Base-by-base conservation (phyloP, 257 asterid species). In the Penstemon davidsonii region DNA sequence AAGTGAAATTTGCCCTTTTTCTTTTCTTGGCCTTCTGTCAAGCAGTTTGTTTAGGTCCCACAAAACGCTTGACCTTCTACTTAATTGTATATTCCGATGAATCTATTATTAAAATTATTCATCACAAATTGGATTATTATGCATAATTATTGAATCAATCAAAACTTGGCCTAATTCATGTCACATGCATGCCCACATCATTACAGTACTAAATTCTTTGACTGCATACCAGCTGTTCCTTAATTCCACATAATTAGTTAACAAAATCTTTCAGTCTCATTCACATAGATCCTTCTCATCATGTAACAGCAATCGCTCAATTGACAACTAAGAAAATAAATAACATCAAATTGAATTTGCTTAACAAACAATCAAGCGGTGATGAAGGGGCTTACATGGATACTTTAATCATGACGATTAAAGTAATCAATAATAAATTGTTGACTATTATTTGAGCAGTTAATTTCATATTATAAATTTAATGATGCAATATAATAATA, bases 111-210 rank as follows among this genome's bases (percentile, higher is more conserved):
- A 25, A 19, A 19, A 19, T 19, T 19, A 19, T 19, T 80, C 75
- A 77, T 75, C 68, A 70, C 78, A 75, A 80, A 76, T 86, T 83
- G 92, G 81, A 75, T 63, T 40, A 73, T 58, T 51, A 39, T 74
- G 73, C 76, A 59, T 60, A 46, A 70, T 72, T 67, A 73, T 55
- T 78, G 52, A 73, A 68, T 68, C 67, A 62, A 67, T 64, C 71
- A 60, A 18, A 51, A 60, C 53, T 70, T 59, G 81, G 61, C 86
- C 82, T 71, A 73, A 78, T 86, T 73, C 89, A 79, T 19, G 39
- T 76, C 67, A 76, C 70, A 65, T 71, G 73, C 70, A 65, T 71
- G 73, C 51, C 68, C 53, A 60, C 82, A 75, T 73, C 77, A 73
- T 70, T 75, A 73, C 55, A 61, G 53, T 73, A 67, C 55, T 58